Conservation (phyloP, 1,284 basidiomycete species). For the Tausonia pullulans region DNA sequence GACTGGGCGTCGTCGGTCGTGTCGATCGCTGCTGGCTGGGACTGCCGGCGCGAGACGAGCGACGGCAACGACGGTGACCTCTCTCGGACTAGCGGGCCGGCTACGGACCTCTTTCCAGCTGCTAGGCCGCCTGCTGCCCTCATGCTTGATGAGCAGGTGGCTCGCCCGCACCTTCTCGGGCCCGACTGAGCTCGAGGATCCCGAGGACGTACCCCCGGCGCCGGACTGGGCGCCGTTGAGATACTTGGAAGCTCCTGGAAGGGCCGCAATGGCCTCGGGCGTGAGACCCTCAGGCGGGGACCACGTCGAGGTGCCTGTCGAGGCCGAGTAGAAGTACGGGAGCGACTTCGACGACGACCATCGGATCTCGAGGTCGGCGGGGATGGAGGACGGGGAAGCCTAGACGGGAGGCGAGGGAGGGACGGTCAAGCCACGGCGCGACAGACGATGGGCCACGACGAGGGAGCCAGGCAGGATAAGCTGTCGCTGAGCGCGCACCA, state of each 20-base stretch:
- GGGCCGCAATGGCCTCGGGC: constrained; percentile 47
- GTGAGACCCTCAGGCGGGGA: constrained; percentile 59
- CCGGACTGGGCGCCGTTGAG: constrained; percentile 29
- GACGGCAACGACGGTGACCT: neutral
- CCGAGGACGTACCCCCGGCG: constrained; percentile 16
- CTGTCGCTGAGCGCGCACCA: too few relatives aligned
- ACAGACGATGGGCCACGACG: too few relatives aligned
- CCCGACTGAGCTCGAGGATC: constrained; percentile 12
- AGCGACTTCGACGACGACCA: constrained; percentile 66
- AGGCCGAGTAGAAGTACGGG: constrained; percentile 80
- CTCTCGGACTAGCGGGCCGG: too few relatives aligned
- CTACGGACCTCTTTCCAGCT: constrained; percentile 80
- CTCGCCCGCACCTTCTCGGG: constrained; percentile 72
- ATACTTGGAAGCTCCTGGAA: constrained; percentile 58
- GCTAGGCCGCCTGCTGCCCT: constrained; percentile 69
- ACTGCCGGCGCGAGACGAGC: constrained; percentile 21
- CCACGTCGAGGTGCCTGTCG: constrained; percentile 69
- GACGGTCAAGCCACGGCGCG: neutral
- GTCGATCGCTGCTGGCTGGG: neutral
- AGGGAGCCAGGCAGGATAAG: too few relatives aligned
- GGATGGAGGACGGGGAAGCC: neutral
- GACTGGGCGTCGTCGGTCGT: neutral
- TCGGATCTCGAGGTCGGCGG: constrained; percentile 58
- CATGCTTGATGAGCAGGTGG: constrained; percentile 90
- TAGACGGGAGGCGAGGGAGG: neutral